Conservation (phyloP, 1,284 basidiomycete species). For the Laetiporus sulphureus region DNA sequence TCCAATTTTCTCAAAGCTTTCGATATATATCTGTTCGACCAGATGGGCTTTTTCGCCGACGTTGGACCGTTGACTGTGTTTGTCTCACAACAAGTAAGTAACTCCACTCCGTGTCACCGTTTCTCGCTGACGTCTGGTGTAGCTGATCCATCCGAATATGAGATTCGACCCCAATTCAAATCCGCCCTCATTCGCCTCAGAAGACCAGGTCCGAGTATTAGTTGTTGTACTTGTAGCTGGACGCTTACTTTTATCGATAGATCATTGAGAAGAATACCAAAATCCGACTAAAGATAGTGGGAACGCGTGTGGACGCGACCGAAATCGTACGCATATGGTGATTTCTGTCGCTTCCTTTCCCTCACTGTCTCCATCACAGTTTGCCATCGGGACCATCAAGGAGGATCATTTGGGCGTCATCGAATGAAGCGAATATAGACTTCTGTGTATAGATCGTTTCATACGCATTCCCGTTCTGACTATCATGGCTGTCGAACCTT, state of each 20-base stretch:
- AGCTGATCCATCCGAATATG: conserved; percentile 93
- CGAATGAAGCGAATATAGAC: no score
- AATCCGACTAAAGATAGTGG: conserved; percentile 93
- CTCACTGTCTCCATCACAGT: conserved; percentile 38
- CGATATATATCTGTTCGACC: not conserved
- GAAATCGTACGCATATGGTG: conserved; percentile 65
- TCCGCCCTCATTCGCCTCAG: conserved; percentile 86
- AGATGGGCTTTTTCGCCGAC: conserved; percentile 99
- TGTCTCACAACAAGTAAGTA: conserved; percentile 86
- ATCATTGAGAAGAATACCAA: conserved; percentile 92
- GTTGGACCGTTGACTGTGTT: conserved; percentile 92
- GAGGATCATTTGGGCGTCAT: conserved; percentile 92
- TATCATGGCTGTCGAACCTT: no score
- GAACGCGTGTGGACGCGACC: conserved; percentile 94
- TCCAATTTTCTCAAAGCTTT: not conserved
- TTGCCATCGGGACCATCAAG: conserved; percentile 91
- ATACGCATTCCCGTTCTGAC: no score
- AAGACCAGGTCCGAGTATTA: conserved; percentile 61
- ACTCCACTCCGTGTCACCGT: not conserved
- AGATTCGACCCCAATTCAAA: conserved; percentile 91
- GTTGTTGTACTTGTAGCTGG: not conserved
- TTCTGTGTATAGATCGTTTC: no score
- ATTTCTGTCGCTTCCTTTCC: not conserved
- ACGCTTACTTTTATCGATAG: no score
- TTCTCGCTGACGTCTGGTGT: conserved; percentile 1